Conservation (phyloP, 306 rosid species). For the Ormosia emarginata region DNA sequence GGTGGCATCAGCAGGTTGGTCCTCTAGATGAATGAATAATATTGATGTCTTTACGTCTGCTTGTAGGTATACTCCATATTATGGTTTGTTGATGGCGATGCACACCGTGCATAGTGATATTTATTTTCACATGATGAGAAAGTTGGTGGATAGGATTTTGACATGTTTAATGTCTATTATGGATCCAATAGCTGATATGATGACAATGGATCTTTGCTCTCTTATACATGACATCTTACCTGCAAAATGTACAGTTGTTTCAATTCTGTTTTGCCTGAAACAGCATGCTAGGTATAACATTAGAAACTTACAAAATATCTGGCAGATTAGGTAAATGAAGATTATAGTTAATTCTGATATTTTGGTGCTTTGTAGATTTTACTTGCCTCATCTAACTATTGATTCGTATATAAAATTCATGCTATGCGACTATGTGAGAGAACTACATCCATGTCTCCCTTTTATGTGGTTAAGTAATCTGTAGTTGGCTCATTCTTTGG, state of each 20-base stretch:
- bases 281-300: neutral
- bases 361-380: neutral
- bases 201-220: constrained; percentile 7
- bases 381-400: neutral
- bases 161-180: neutral
- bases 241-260: constrained; percentile 1
- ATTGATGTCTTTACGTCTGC: constrained; percentile 17
- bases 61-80: neutral
- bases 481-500: constrained; percentile 9
- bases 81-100: neutral
- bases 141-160: constrained; percentile 3
- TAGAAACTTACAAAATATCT: neutral
- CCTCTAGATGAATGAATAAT: constrained; percentile 20
- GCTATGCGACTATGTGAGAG: neutral
- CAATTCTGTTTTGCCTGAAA: constrained; percentile 15
- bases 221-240: neutral
- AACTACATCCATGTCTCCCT: constrained; percentile 2
- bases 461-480: constrained; percentile 6
- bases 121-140: neutral
- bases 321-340: neutral
- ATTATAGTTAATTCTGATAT: neutral
- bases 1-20: constrained; percentile 97
- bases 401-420: neutral
- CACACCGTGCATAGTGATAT: neutral
- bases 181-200: constrained; percentile 15